A percentile compares a stretch with the other conserved stretches of the same genome.
Conservation (phyloP, 225 moss, liverwort and hornwort species). For the Antitrichia curtipendula region DNA sequence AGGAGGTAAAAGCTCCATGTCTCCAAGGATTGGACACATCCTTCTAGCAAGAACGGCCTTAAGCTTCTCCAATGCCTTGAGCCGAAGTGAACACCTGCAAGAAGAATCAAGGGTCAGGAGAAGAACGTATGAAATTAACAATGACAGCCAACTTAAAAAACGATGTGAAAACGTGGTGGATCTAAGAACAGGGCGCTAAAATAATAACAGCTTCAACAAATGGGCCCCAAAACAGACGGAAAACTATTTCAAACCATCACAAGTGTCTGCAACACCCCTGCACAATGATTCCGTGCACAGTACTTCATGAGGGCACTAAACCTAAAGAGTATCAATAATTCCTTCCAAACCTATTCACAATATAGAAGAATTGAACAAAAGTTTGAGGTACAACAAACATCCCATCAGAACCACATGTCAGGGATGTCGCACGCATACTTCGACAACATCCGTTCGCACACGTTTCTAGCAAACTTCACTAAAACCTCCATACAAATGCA, state of each 20-base stretch:
- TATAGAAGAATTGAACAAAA: not conserved
- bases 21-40: slow-evolving; percentile 61
- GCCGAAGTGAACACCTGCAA: not conserved
- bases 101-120: not conserved
- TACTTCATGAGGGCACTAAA: not conserved
- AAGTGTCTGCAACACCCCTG: not conserved
- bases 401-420: no score
- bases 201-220: not conserved
- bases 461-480: not conserved
- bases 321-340: not conserved
- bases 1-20: slow-evolving; percentile 66
- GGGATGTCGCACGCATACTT: not conserved
- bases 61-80: not conserved
- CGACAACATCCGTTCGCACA: not conserved
- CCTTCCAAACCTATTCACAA: not conserved
- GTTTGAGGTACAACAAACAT: not conserved
- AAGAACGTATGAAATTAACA: not conserved
- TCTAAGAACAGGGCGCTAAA: not conserved
- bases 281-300: not conserved
- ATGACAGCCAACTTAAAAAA: not conserved
- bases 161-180: not conserved
- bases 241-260: not conserved
- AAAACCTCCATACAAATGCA: not conserved
- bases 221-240: not conserved
- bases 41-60: not conserved